Evolutionary conservation across 768 basidiomycete species (phyloP), one percentile per base, ranked within the genome.

Genomic region (Hygrophorus russula): DNA sequence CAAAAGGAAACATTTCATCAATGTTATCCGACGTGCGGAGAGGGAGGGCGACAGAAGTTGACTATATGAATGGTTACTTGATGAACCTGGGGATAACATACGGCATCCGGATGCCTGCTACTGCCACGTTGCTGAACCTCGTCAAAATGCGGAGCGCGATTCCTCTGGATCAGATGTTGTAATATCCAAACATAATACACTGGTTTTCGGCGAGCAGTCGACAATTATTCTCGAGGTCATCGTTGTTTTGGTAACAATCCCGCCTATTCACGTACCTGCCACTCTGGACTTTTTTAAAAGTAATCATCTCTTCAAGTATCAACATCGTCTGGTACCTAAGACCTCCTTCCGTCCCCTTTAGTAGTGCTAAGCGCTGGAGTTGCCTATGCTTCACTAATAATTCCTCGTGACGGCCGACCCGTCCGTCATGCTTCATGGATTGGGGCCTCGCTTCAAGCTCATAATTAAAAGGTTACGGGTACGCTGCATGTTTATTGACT

Each of bases 51-150:
- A 92, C 90, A 0, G 92, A 97, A 63, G 72, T 97, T 17, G 74
- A 82, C 13, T 86, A 66, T 53, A 67, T 96, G 53, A 91, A 87
- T 47, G 92, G 93, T 4, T 88, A 91, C 57, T 59, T 98, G 39
- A 55, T 78, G 20, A 61, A 64, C 6, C 61, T 90, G 6, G 93
- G 83, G 18, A 51, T 61, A 37, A 59, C 66, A 31, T 72, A 81
- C 51, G 62, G 65, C 5, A 64, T 91, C 24, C 58, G 62, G 13
- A 82, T 80, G 55, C 76, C 78, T 4, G 66, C 71, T 18, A 84
- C 68, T 44, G 57, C 67, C 1, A 62, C 67, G n/a, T 63, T 88
- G 37, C 55, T 69, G 30, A 64, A 77, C 41, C 63, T 87, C 49
- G 62, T 86, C 47, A 72, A 73, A 52, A 64, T 82, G 68, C 74